These are phyloP conservation scores for Wickerhamiella alocasiicola DNA, from an alignment of 805 yeast genomes.

Conservation along the genomic window DNA sequence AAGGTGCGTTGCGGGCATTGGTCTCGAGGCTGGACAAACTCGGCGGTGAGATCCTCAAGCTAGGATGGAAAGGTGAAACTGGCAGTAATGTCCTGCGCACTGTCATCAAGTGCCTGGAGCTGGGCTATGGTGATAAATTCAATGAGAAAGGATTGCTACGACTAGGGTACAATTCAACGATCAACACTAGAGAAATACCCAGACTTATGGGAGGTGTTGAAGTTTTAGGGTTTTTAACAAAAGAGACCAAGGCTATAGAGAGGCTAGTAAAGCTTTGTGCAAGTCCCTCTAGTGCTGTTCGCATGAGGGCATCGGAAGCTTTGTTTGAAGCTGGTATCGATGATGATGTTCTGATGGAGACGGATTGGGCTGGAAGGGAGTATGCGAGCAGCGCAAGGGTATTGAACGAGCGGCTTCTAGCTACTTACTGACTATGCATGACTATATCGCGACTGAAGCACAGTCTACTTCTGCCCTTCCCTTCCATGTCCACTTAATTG, in stretches of 20 bases:
- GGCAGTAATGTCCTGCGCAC: constrained; percentile 12
- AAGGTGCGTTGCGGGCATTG: constrained; percentile 19
- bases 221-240: constrained; percentile 33
- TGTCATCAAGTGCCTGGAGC: constrained; percentile 10
- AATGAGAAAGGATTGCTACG: constrained; percentile 31
- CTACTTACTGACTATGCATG: no score
- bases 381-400: not conserved
- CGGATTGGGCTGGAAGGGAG: constrained; percentile 14
- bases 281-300: constrained; percentile 28
- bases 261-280: constrained; percentile 25
- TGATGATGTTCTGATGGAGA: constrained; percentile 10
- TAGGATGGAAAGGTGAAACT: constrained; percentile 5
- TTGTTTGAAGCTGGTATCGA: constrained; percentile 28
- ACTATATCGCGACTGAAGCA: no score
- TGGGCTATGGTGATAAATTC: constrained; percentile 14
- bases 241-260: constrained; percentile 16
- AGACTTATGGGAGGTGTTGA: constrained; percentile 33
- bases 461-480: no score
- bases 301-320: constrained; percentile 33
- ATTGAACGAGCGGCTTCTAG: no score
- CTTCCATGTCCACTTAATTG: no score
- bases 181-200: constrained; percentile 34
- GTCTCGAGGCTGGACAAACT: constrained; percentile 13
- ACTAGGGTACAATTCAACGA: constrained; percentile 43
- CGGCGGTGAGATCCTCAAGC: constrained; percentile 2